Evolutionary conservation across 352 stramenopile species (phyloP).

Genomic region (Aphanomyces stellatus): DNA sequence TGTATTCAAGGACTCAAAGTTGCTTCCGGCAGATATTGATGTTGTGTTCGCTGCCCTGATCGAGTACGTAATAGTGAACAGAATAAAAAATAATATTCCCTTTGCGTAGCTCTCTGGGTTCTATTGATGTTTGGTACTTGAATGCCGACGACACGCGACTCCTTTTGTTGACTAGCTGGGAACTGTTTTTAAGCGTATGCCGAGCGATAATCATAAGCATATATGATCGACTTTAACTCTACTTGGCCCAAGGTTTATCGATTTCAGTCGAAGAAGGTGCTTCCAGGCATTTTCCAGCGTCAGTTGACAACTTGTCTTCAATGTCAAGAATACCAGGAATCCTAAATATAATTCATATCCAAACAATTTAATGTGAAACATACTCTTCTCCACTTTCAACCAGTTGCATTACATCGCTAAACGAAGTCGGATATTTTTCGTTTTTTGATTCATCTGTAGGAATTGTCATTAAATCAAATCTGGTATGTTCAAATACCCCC

Average conservation of each 20-base stretch:
- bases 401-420: conserved; percentile 11
- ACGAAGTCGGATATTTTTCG: conserved; percentile 4
- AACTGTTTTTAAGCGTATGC: conserved; percentile 60
- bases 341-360: background rate
- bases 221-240: conserved; percentile 34
- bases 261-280: background rate
- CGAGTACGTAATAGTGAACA: too few relatives aligned
- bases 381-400: conserved; percentile 16
- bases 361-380: background rate
- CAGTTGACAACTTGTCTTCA: conserved; percentile 13
- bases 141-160: conserved; percentile 48
- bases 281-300: background rate
- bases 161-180: conserved; percentile 53
- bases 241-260: background rate
- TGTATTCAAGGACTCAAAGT: conserved; percentile 48
- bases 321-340: conserved; percentile 2
- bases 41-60: conserved; percentile 56
- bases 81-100: background rate
- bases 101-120: conserved; percentile 31
- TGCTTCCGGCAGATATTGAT: conserved; percentile 35
- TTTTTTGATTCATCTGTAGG: too few relatives aligned
- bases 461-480: too few relatives aligned
- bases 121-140: conserved; percentile 69
- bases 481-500: background rate
- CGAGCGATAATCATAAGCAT: conserved; percentile 39